Conservation (phyloP, 2,329 filamentous ascomycete genomes). For the Neopestalotiopsis sp. region DNA sequence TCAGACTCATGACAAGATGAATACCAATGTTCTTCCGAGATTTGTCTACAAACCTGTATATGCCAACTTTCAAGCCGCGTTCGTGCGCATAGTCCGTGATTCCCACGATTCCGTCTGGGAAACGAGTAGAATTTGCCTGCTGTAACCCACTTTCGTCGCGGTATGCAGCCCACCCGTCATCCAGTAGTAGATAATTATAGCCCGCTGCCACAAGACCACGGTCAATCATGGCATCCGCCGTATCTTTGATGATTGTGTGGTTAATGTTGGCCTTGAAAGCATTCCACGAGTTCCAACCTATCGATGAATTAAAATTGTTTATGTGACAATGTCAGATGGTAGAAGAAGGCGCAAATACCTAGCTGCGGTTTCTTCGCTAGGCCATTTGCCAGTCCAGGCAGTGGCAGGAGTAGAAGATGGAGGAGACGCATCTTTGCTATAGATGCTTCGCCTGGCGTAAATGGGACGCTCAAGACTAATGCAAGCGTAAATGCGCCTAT, state of each 20-base stretch:
- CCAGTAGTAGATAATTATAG: constrained; percentile 25
- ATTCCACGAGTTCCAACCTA: constrained; percentile 27
- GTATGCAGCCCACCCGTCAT: constrained; percentile 28
- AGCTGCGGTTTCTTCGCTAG: constrained; percentile 10
- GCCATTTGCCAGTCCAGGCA: not conserved
- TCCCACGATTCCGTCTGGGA: constrained; percentile 11
- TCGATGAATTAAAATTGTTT: no score
- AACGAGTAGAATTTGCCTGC: constrained; percentile 24
- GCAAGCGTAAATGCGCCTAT: no score
- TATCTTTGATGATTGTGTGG: constrained; percentile 24
- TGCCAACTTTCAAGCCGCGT: constrained; percentile 55
- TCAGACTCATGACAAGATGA: not conserved
- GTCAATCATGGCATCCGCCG: constrained; percentile 19
- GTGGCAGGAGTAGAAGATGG: not conserved
- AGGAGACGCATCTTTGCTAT: not conserved
- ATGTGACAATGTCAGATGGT: no score
- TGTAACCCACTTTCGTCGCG: constrained; percentile 26
- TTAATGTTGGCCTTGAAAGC: constrained; percentile 26
- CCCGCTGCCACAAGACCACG: constrained; percentile 20
- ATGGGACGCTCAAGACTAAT: not conserved
- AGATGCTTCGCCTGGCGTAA: not conserved
- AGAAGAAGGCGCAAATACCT: not conserved
- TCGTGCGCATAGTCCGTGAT: constrained; percentile 52
- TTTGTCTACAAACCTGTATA: constrained; percentile 43
- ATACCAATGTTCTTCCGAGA: no score